Base-by-base conservation (phyloP, 192 early-diverging fungal species). In the Chytriomyces sp. region DNA sequence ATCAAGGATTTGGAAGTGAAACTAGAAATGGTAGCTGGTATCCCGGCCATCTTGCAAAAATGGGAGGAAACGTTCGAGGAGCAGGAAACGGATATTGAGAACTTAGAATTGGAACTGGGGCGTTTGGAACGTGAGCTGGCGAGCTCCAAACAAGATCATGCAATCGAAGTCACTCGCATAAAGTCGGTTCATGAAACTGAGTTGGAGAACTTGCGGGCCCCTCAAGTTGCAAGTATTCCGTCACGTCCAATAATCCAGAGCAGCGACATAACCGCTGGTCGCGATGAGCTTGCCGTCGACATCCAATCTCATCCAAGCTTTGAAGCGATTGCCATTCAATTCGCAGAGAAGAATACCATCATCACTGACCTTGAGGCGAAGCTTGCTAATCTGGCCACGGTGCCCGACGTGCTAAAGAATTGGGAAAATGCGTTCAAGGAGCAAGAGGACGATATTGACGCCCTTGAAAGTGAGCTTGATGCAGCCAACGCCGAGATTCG, bases 361-460 rank as follows among this genome's bases (percentile, higher is more conserved):
- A 59, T 70, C 32, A 37, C 26, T 14, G 52, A 70, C 7, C 39
- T 70, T 8, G 26, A 70, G 38, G 17, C 25, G 7, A 33, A 39
- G 40, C 68, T 70, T 26, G 68, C 44, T 41, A 70, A 59, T 17
- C 40, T 70, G 12, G n/a, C 68, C 5, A 38, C 57, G 30, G 59
- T 70, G 39, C 68, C 68, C 19, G 68, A 70, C 5, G 52, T 70
- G 38, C 39, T 70, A 8, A 41, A 70, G 57, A 25, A 39, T 22
- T 70, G 68, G 68, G 68, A 70, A 59, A 38, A 70, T 25, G 68
- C 68, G 8, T 70, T 70, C 37, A 70, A 57, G 53, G 68, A 54
- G 1, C 68, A 70, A 41, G 68, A 70, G 33, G 26, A 31, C 17
- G 68, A 70, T 33, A 70, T 70, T 33, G 68, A 70, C 30, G 41